Evolutionary conservation across 192 early-diverging fungal genomes (phyloP).

Genomic region (Oehlia diaphana): DNA sequence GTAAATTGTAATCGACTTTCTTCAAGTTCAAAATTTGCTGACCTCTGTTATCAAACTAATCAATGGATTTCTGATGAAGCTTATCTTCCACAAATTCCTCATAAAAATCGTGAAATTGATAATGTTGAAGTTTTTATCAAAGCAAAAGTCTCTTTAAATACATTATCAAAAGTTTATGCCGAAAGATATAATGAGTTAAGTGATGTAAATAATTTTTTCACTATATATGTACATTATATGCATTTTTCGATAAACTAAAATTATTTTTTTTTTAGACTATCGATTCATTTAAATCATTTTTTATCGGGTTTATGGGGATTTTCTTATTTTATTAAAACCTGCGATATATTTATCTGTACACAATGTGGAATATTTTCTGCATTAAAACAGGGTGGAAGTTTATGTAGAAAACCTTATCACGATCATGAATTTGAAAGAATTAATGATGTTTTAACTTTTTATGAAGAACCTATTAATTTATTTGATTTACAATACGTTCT

Average conservation of each 20-base stretch:
- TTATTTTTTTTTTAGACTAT: not conserved
- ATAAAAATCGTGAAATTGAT: conserved; percentile 7
- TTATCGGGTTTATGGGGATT: not conserved
- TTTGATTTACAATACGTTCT: conserved; percentile 12
- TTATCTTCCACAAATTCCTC: conserved; percentile 5
- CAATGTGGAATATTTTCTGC: not conserved
- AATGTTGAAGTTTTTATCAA: conserved; percentile 12
- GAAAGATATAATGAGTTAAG: not conserved
- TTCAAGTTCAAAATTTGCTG: not conserved
- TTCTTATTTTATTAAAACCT: conserved; percentile 14
- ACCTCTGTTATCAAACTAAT: conserved; percentile 9
- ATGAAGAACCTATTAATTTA: conserved; percentile 12
- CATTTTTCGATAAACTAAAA: no score
- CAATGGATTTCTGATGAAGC: not conserved
- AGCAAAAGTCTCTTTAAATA: conserved; percentile 7
- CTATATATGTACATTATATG: no score
- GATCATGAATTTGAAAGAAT: conserved; percentile 1
- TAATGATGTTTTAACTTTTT: conserved; percentile 3
- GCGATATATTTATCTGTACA: not conserved
- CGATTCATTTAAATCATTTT: not conserved
- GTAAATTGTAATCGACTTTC: not conserved
- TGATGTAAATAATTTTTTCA: not conserved
- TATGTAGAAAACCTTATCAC: conserved; percentile 2
- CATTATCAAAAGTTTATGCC: not conserved
- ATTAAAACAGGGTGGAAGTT: conserved; percentile 9